Evolutionary conservation across 768 basidiomycete genomes (phyloP), one percentile per base, ranked within the genome.

Genomic region (Lentinula edodes): DNA sequence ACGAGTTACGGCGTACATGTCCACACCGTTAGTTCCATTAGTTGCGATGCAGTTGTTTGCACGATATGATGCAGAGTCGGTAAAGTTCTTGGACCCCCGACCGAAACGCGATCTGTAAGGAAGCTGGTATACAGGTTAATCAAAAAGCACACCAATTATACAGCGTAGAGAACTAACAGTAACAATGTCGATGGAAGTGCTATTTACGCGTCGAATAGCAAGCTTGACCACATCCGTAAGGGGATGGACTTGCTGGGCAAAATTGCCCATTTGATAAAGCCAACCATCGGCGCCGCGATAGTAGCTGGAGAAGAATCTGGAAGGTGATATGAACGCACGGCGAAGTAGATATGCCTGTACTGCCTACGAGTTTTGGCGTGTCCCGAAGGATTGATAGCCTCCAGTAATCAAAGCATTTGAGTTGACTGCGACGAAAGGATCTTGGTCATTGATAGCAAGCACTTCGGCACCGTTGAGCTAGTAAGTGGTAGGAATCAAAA

Each of bases 51-150:
- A 86, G 66, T 86, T 86, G 61, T 80, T 81, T 23, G 73, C 74
- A 32, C 79, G 75, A 69, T 79, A 84, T 8, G 83, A 80, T 8
- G 72, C 71, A 2, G 71, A 69, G 66, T 84, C 77, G 1, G 80
- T 81, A 67, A 84, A 87, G 16, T 75, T 67, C 20, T 73, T 74
- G 28, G 81, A 73, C 9, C 69, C 67, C 1, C 78, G 71, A 28
- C 79, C 78, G 62, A 85, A 76, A 45, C 82, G 78, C 3, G 84
- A 84, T 41, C 82, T 81, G 69, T 84, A 87, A 12, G 85, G 84
- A 57, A 86, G 69, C 84, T 86, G 38, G 32, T 18, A 42, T 20
- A 23, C 13, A 13, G 6, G 15, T 39, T 12, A 52, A 9, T 5
- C 10, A 3, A 52, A n/a, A 5, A 52, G 52, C 13, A 34, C 12